These are phyloP conservation scores for Cercis canadensis DNA, from an alignment of 306 rosid species.

Conservation along the genomic window DNA sequence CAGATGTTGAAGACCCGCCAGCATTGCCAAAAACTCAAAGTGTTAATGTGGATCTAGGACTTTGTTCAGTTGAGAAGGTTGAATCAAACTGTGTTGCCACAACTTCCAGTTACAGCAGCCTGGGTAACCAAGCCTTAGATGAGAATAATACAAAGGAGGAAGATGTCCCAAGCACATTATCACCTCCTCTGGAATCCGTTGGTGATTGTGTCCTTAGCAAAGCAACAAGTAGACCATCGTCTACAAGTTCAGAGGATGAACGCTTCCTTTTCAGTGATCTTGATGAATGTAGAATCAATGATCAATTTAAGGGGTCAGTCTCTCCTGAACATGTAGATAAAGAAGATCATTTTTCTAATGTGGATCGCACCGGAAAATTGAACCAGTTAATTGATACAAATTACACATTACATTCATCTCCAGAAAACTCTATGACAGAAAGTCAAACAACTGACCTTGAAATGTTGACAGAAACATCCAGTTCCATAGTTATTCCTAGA, in stretches of 20 bases:
- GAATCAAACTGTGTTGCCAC: slow-evolving; percentile 39
- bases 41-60: slow-evolving; percentile 38
- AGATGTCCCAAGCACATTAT: slow-evolving; percentile 40
- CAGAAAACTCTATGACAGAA: slow-evolving; percentile 36
- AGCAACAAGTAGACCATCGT: slow-evolving; percentile 37
- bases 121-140: slow-evolving; percentile 43
- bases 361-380: slow-evolving; percentile 41
- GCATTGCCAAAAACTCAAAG: slow-evolving; percentile 44
- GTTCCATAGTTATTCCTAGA: slow-evolving; percentile 57
- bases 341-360: slow-evolving; percentile 43
- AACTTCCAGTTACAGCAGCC: slow-evolving; percentile 43
- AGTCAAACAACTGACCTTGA: slow-evolving; percentile 36
- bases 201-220: slow-evolving; percentile 39
- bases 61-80: slow-evolving; percentile 47
- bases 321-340: slow-evolving; percentile 40
- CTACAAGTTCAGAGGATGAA: slow-evolving; percentile 53
- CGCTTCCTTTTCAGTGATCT: slow-evolving; percentile 64
- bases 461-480: slow-evolving; percentile 42
- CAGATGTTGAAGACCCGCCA: slow-evolving; percentile 41
- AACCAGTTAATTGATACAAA: slow-evolving; percentile 35
- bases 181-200: slow-evolving; percentile 44
- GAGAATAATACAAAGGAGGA: slow-evolving; percentile 40
- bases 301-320: slow-evolving; percentile 43
- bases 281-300: slow-evolving; percentile 52
- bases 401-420: slow-evolving; percentile 32